phyloP scores from a whole-genome alignment of 768 basidiomycete species.

The Panaeolus cyanescens region DNA sequence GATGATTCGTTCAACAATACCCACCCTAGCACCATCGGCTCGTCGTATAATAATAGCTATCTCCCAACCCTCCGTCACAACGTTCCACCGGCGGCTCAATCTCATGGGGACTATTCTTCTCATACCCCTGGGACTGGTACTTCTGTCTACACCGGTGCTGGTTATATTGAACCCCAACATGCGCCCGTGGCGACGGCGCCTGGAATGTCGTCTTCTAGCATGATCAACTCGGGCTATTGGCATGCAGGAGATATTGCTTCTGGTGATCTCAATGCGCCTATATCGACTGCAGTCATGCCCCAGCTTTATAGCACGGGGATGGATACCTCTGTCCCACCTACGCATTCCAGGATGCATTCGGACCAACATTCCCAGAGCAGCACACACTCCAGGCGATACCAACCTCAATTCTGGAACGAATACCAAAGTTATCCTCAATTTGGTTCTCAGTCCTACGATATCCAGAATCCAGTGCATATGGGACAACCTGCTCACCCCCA shows the following conservation, averaged over 20 bases:
- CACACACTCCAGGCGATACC: conserved; percentile 34
- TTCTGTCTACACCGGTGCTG: conserved; percentile 4
- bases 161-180: neutral
- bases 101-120: neutral
- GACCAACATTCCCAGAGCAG: neutral
- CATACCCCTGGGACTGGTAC: neutral
- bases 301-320: conserved; percentile 77
- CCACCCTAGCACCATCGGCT: neutral
- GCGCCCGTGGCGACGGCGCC: neutral
- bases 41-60: conserved; percentile 7
- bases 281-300: conserved; percentile 75
- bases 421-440: conserved; percentile 54
- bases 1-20: conserved; percentile 32
- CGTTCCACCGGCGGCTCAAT: neutral
- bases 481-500: neutral
- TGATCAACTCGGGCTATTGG: conserved; percentile 7
- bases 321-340: conserved; percentile 54
- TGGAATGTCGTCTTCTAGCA: neutral
- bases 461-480: conserved; percentile 13
- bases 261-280: conserved; percentile 39
- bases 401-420: conserved; percentile 51
- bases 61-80: conserved; percentile 9
- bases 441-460: conserved; percentile 26
- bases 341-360: conserved; percentile 15
- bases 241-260: conserved; percentile 1